Base-by-base conservation (phyloP, 108 stramenopile genomes). In the Chaetoceros muelleri region DNA sequence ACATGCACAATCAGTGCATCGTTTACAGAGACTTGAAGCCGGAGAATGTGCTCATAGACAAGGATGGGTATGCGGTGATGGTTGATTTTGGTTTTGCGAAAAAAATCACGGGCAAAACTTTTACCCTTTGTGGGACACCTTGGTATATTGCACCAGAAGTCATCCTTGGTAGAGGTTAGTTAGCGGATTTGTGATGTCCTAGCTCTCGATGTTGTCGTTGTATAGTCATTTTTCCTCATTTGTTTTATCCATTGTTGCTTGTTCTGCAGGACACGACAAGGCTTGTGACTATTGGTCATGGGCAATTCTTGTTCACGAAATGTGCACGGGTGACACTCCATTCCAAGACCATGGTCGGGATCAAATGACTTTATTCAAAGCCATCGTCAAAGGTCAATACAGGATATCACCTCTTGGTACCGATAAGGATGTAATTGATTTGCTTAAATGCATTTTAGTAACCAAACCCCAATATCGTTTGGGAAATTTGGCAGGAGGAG, bases 261-360 rank as follows among this genome's bases (percentile, higher is more conserved):
- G 13, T 72, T 79, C 92, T 44, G 80, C 83, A 59, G 99, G 98
- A 24, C 96, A 99, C 76, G 91, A 94, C 70, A 93, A 95, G 65
- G 93, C 80, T 56, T 97, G 95, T 7, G 98, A 99, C 73, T 95
- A 93, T 62, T 99, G 98, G 98, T 84, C 94, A 0, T 73, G 84
- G 24, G 98, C 97, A 17, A 85, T 95, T 55, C 86, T 99, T 48
- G 56, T 97, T 24, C 98, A 96, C 63, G 99, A 99, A 69, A 92
- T 99, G 80, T 53, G 85, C 20, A 78, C 78, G 24, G 92, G 92
- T 3, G 65, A 65, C 16, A 83, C 87, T 8, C 85, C 92, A 24
- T 93, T 89, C 62, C 83, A 77, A 48, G 62, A 53, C 23, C 66
- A 76, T 48, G 81, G 79, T 30, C 76, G 74, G 18, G 79, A 79